Percentiles rank a stretch among this genome's conserved stretches.
Evolutionary conservation across 2,329 filamentous ascomycete species (phyloP).

Genomic region (Calonectria henricotiae): DNA sequence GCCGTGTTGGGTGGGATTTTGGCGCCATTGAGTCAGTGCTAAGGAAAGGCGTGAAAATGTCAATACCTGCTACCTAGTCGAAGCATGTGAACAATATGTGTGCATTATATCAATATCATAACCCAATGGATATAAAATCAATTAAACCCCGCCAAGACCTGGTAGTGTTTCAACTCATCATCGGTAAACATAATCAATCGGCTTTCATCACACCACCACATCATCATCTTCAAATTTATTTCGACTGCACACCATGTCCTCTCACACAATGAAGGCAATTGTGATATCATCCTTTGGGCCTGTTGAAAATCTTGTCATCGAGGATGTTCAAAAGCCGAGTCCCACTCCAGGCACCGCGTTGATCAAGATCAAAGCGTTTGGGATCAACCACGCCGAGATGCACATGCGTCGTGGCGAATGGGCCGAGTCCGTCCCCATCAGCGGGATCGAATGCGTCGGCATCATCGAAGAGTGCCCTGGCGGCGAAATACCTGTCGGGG

Average conservation of each 20-base stretch:
- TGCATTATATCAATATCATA: not conserved
- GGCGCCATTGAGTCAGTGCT: not conserved
- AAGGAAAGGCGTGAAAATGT: not conserved
- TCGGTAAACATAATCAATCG: not conserved
- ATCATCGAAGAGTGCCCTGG: slow-evolving; percentile 31
- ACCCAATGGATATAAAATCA: not conserved
- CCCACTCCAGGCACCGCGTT: slow-evolving; percentile 16
- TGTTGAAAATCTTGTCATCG: slow-evolving; percentile 9
- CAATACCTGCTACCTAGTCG: not conserved
- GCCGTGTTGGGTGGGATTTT: not conserved
- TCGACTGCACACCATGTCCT: not conserved
- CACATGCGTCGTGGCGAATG: slow-evolving; percentile 41
- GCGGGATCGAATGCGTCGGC: slow-evolving; percentile 38
- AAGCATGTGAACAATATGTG: slow-evolving; percentile 1
- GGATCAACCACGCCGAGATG: slow-evolving; percentile 40
- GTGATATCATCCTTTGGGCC: slow-evolving; percentile 20
- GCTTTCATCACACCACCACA: not conserved
- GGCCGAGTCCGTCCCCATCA: slow-evolving; percentile 38
- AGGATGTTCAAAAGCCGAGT: slow-evolving; percentile 18
- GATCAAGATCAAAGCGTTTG: slow-evolving; percentile 35
- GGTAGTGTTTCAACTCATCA: too few relatives aligned
- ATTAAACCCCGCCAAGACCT: not conserved
- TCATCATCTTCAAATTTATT: not conserved
- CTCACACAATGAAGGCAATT: slow-evolving; percentile 20
- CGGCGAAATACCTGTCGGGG: slow-evolving; percentile 22